Conservation (phyloP, 2,329 filamentous ascomycete genomes). For the Purpureocillium takamizusanense region DNA sequence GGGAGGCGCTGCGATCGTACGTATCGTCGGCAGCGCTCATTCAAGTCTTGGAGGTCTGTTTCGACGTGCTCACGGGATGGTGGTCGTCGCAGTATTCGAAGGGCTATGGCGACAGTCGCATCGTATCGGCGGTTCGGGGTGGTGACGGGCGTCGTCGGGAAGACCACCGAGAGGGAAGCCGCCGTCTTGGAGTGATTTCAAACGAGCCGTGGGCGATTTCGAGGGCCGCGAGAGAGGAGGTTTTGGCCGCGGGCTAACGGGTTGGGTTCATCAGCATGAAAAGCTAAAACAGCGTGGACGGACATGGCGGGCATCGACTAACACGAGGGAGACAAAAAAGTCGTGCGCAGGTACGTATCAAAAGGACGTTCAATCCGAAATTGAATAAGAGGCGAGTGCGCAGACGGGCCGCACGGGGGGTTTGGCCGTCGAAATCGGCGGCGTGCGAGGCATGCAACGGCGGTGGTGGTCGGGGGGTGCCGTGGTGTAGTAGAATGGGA, state of each 20-base stretch:
- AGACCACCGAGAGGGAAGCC: neutral
- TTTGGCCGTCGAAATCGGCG: conserved; percentile 5
- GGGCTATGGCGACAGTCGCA: neutral
- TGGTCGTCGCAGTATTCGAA: neutral
- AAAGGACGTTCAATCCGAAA: conserved; percentile 1
- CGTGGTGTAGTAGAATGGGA: conserved; percentile 13
- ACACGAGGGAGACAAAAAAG: conserved; percentile 4
- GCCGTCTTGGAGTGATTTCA: neutral
- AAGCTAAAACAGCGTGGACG: neutral
- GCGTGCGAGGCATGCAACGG: conserved; percentile 5
- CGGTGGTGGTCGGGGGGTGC: conserved; percentile 7
- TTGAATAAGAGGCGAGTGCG: conserved; percentile 3
- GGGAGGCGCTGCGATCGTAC: neutral
- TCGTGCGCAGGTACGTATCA: conserved; percentile 3
- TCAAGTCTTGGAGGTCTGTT: neutral
- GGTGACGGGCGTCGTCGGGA: neutral
- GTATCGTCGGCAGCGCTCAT: neutral
- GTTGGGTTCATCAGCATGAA: neutral
- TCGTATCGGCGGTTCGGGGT: neutral
- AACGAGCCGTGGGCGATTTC: no score
- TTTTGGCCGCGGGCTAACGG: no score
- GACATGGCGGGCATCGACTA: conserved; percentile 4
- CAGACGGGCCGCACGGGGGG: neutral
- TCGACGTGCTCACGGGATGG: neutral
- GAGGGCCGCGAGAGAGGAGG: no score